phyloP scores from a whole-genome alignment of 140 eudicot genomes.

The Bidens hawaiensis region DNA sequence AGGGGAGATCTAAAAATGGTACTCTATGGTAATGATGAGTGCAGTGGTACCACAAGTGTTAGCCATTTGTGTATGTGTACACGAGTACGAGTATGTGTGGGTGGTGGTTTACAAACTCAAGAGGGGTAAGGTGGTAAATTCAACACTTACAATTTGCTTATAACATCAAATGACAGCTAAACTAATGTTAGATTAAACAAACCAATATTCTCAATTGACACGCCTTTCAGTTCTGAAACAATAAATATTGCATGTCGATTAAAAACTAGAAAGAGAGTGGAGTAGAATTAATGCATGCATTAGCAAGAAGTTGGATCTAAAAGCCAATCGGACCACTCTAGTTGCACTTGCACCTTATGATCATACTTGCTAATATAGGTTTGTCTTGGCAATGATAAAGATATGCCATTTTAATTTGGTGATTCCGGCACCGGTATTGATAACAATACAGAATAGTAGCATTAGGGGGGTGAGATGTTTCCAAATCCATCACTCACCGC shows the following conservation, averaged over 20 bases:
- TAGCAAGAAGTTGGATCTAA: background rate
- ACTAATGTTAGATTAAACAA: background rate
- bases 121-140: background rate
- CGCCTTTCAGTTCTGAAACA: too few species aligned
- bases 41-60: constrained; percentile 22
- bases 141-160: too few species aligned
- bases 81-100: background rate
- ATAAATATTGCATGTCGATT: too few species aligned
- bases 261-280: background rate
- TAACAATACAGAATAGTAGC: too few species aligned
- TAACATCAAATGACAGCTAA: too few species aligned
- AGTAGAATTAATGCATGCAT: background rate
- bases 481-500: too few species aligned
- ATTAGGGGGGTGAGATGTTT: too few species aligned
- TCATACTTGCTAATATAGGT: background rate
- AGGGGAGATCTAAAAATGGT: constrained; percentile 30
- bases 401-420: background rate
- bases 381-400: background rate
- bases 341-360: background rate
- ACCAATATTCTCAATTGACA: background rate
- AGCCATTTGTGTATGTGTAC: constrained; percentile 20
- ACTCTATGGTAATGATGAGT: constrained; percentile 17
- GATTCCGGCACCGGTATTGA: too few species aligned
- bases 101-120: too few species aligned
- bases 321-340: background rate